Evolutionary conservation across 805 yeast species (phyloP), one percentile per base, ranked within the genome.

Genomic region (Myxozyma udenii): DNA sequence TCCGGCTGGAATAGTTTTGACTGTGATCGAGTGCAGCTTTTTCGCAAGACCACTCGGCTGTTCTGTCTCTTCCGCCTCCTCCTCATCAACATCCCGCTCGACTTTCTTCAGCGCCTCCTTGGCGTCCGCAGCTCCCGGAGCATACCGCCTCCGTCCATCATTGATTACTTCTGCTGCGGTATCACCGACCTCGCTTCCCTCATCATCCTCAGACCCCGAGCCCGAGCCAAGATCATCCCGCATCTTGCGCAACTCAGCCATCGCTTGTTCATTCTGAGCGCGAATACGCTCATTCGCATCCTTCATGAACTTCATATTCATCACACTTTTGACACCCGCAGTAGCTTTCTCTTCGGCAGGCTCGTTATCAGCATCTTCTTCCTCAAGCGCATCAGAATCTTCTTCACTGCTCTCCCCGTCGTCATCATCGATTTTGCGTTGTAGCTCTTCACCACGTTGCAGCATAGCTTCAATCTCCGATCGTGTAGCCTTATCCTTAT

Each of bases 231-330:
- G 74, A 23, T 77, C 80, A 37, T 68, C 67, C 39, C 77, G 75
- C 46, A 79, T 69, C 50, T 77, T 68, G 58, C 78, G 78, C 50
- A 87, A 64, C 43, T 73, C 72, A 53, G 74, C 77, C 39, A 81
- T 66, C 28, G 77, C 76, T 52, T 75, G 74, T 46, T 74, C 68
- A 66, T 87, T 90, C 39, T 76, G 80, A 48, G 77, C 75, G 52
- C 74, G 77, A 56, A 80, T 78, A 59, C 83, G 77, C 50, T 81
- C 83, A 55, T 84, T 95, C 1, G 98, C 98, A 54, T 84, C 85
- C 60, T 77, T 83, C 98, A 91, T 91, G 68, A 91, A 91, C 60
- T 90, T 95, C 98, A 93, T 93, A 44, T 82, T 84, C 77, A 91
- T 71, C 19, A 91, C 83, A 49, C 98, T 97, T 68, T 90, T 91